Evolutionary conservation across 306 rosid species (phyloP), one percentile per base, ranked within the genome.

Genomic region (Cucumis hystrix): DNA sequence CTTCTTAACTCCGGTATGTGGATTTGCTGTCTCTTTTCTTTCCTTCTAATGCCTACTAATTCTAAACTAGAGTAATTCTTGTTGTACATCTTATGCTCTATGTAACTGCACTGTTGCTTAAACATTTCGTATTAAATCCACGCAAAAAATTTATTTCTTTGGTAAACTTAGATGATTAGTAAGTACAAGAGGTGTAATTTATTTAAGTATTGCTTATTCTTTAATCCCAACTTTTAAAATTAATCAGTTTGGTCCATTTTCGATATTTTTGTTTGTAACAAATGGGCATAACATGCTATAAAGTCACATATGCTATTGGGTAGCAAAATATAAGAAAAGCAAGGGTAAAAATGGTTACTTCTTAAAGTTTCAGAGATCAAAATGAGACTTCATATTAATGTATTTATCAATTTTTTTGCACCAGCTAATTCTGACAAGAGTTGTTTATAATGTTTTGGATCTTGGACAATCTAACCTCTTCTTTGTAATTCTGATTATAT

Each of bases 1-100:
- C 92, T 95, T 77, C 88, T 91, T 76, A 88, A 88, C 21, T 86
- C 99, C 41, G 97, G 97, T 95, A 75, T 78, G 72, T 59, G 63
- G n/a, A 49, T 61, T 45, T 3, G n/a, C n/a, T n/a, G n/a, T n/a
- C n/a, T n/a, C n/a, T 47, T 45, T 23, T 74, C 56, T 33, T 33
- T 18, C 49, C 51, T 17, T 39, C 39, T 52, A 39, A 18, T 25
- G 17, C 10, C 12, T 30, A 12, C 12, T 33, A 23, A 35, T 63
- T 63, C 20, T 66, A 40, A 66, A 66, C 15, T 40, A 40, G 54
- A 67, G 73, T 41, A 67, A 67, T 25, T 25, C 4, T 66, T 17
- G 14, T 39, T 66, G 14, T 17, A n/a, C 14, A 6, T 33, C 35
- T 68, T 37, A 15, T 65, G 25, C 49, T 35, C 49, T 17, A 49